phyloP scores from a whole-genome alignment of 768 basidiomycete species.

The Mycena epipterygia region DNA sequence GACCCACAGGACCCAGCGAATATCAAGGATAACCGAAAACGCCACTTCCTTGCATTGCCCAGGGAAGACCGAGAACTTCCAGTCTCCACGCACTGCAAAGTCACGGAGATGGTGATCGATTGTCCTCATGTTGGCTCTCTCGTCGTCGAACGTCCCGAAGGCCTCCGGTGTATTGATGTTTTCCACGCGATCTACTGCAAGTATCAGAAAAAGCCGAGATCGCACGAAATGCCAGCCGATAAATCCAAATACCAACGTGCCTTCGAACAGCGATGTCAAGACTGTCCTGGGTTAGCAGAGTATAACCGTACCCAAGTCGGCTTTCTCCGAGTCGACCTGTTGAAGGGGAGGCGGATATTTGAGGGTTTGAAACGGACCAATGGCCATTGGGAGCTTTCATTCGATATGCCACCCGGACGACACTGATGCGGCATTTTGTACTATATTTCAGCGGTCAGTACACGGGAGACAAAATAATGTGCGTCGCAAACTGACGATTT shows the following conservation, averaged over 20 bases:
- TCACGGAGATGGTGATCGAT: slow-evolving; percentile 65
- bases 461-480: background rate
- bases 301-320: slow-evolving; percentile 59
- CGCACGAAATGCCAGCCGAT: slow-evolving; percentile 36
- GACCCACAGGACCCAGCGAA: slow-evolving; percentile 29
- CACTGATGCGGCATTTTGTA: slow-evolving; percentile 6
- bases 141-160: slow-evolving; percentile 55
- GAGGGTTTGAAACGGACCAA: slow-evolving; percentile 60
- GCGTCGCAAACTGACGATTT: background rate
- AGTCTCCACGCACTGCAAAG: slow-evolving; percentile 55
- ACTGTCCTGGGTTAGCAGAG: slow-evolving; percentile 55
- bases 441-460: slow-evolving; percentile 28
- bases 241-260: slow-evolving; percentile 51
- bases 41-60: slow-evolving; percentile 43
- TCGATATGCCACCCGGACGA: slow-evolving; percentile 16
- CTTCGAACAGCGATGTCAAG: slow-evolving; percentile 62
- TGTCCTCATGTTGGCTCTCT: slow-evolving; percentile 56
- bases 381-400: slow-evolving; percentile 33
- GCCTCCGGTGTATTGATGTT: slow-evolving; percentile 69
- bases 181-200: slow-evolving; percentile 69
- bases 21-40: slow-evolving; percentile 32
- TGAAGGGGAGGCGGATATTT: slow-evolving; percentile 67
- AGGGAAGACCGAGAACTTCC: slow-evolving; percentile 56
- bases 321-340: slow-evolving; percentile 68
- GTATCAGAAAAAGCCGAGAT: slow-evolving; percentile 55